These are phyloP conservation scores for Papiliotrema nemorosa DNA, from an alignment of 1,284 basidiomycete species.

Conservation along the genomic window DNA sequence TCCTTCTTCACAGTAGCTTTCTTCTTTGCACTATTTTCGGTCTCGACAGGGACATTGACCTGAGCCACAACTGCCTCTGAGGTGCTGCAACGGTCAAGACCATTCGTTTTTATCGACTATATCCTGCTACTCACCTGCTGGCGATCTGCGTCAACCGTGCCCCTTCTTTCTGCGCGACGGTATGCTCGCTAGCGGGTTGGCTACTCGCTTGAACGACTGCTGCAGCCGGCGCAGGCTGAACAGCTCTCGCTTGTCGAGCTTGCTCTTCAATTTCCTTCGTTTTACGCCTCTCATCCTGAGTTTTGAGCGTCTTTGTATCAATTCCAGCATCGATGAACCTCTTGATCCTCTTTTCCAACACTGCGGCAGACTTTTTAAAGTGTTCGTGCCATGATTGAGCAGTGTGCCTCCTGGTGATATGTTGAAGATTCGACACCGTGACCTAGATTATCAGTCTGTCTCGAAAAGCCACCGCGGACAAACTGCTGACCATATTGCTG, in stretches of 20 bases:
- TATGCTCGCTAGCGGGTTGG: neutral
- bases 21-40: no score
- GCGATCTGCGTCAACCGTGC: neutral
- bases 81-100: neutral
- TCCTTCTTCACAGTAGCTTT: no score
- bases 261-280: constrained; percentile 7
- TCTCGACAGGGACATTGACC: no score
- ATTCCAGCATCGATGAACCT: constrained; percentile 15
- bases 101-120: neutral
- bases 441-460: no score
- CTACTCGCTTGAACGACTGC: neutral
- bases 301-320: constrained; percentile 25
- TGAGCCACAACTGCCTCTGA: no score
- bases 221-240: neutral
- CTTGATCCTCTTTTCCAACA: constrained; percentile 21
- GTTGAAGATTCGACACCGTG: neutral
- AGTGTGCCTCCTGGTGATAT: constrained; percentile 31
- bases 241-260: neutral
- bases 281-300: constrained; percentile 20
- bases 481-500: constrained; percentile 25
- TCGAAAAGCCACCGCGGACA: no score
- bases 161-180: neutral
- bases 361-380: constrained; percentile 35
- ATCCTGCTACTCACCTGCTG: neutral
- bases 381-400: constrained; percentile 43